Evolutionary conservation across 2,329 filamentous ascomycete species (phyloP).

Genomic region (Trichophyton verrucosum): DNA sequence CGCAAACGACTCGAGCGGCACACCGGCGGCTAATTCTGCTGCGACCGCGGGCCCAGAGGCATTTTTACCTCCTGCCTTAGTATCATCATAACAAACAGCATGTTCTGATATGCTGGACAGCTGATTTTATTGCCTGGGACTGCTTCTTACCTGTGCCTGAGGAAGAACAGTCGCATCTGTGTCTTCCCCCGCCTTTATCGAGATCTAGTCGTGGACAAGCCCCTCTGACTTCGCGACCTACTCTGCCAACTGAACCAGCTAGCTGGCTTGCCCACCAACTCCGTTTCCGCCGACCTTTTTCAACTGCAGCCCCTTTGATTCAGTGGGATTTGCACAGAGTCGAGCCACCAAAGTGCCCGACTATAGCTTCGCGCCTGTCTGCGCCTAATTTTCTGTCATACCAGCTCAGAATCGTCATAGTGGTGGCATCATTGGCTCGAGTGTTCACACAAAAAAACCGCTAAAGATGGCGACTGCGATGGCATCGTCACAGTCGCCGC

Average conservation of each 20-base stretch:
- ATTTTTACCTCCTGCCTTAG: background rate
- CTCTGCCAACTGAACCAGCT: background rate
- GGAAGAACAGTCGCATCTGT: background rate
- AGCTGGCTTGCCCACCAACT: background rate
- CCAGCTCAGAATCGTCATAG: background rate
- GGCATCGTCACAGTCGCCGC: slow-evolving; percentile 26
- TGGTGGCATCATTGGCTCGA: background rate
- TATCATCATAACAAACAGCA: slow-evolving; percentile 1
- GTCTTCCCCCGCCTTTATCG: background rate
- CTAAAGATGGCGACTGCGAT: slow-evolving; percentile 20
- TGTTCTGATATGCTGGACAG: background rate
- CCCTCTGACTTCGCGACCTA: background rate
- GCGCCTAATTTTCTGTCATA: background rate
- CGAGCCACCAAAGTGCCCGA: background rate
- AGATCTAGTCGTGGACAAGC: background rate
- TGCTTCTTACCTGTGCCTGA: background rate
- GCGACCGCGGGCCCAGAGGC: slow-evolving; percentile 1
- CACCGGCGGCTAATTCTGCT: background rate
- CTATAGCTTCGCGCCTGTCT: background rate
- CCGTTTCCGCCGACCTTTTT: background rate
- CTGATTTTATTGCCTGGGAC: background rate
- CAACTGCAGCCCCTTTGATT: background rate
- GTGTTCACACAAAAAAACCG: background rate
- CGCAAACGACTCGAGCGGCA: background rate
- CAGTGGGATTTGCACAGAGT: background rate